Conservation (phyloP, 352 stramenopile genomes). For the Globisporangium rhizosaccharum region DNA sequence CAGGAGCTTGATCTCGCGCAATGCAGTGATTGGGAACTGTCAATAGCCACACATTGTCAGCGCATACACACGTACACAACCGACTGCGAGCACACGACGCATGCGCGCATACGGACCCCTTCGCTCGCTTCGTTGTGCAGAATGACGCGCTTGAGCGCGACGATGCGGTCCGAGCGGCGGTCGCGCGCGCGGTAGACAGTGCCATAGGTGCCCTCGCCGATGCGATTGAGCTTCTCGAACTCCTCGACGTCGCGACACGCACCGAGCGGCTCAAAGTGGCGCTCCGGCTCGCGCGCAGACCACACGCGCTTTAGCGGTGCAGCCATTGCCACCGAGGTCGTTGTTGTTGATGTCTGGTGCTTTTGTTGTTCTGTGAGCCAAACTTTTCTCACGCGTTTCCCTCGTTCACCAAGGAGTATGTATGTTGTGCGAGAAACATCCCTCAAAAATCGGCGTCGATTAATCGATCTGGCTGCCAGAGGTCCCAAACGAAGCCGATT, state of each 20-base stretch:
- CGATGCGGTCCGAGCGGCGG: constrained; percentile 48
- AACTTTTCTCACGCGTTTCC: too few species aligned
- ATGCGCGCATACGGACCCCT: constrained; percentile 46
- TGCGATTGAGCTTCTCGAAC: constrained; percentile 76
- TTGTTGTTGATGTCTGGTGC: too few species aligned
- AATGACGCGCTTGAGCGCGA: constrained; percentile 90
- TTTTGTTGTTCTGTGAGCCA: too few species aligned
- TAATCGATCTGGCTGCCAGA: too few species aligned
- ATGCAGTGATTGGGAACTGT: constrained; percentile 72
- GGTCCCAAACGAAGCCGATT: too few species aligned
- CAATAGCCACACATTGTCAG: background rate
- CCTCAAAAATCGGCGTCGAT: too few species aligned
- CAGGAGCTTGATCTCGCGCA: constrained; percentile 73
- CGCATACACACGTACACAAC: background rate
- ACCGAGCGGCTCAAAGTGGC: constrained; percentile 42
- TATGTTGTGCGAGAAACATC: too few species aligned
- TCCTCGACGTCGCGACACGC: constrained; percentile 50
- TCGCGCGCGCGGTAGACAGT: constrained; percentile 88
- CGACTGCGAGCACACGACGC: background rate
- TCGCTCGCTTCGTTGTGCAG: constrained; percentile 89
- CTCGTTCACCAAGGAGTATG: too few species aligned
- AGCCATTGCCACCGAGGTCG: background rate
- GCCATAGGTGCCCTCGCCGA: constrained; percentile 82
- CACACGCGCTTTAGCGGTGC: constrained; percentile 3
- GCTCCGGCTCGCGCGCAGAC: constrained; percentile 14